Conservation (phyloP, 306 rosid genomes). For the Fragaria ananassa region DNA sequence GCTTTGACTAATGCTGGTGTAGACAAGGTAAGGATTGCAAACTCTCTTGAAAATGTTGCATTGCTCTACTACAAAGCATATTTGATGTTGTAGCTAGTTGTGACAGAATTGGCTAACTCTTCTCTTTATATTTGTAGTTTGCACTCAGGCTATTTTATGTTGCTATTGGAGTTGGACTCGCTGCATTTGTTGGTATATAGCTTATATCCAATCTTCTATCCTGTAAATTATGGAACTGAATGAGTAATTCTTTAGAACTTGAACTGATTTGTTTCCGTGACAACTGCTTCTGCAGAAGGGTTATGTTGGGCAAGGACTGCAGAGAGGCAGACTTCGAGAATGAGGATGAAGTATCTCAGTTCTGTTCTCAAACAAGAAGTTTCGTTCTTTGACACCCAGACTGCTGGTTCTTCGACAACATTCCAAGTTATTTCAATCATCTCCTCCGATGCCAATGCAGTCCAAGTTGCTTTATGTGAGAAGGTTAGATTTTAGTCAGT, state of each 20-base stretch:
- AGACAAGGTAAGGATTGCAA: constrained; percentile 49
- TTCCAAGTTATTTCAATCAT: constrained; percentile 75
- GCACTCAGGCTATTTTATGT: constrained; percentile 58
- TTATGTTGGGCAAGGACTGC: constrained; percentile 87
- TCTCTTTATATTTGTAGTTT: constrained; percentile 45
- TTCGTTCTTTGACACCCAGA: constrained; percentile 71
- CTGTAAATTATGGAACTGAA: neutral
- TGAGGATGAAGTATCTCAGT: constrained; percentile 74
- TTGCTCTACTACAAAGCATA: neutral
- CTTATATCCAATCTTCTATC: neutral
- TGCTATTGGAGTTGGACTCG: constrained; percentile 77
- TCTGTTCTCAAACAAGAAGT: constrained; percentile 91
- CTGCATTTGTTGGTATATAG: constrained; percentile 77
- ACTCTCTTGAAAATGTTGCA: neutral
- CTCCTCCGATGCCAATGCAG: constrained; percentile 67
- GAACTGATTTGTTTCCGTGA: constrained; percentile 20
- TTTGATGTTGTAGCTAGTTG: neutral
- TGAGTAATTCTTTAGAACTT: constrained; percentile 1
- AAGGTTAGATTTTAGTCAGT: constrained; percentile 49
- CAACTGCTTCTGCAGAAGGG: constrained; percentile 58
- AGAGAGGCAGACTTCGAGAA: constrained; percentile 79
- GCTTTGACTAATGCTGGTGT: constrained; percentile 47
- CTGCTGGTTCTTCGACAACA: constrained; percentile 67
- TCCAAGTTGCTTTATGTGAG: constrained; percentile 79
- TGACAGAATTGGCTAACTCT: constrained; percentile 14